Base-by-base conservation (phyloP, 805 yeast species). In the Candida boleticola region DNA sequence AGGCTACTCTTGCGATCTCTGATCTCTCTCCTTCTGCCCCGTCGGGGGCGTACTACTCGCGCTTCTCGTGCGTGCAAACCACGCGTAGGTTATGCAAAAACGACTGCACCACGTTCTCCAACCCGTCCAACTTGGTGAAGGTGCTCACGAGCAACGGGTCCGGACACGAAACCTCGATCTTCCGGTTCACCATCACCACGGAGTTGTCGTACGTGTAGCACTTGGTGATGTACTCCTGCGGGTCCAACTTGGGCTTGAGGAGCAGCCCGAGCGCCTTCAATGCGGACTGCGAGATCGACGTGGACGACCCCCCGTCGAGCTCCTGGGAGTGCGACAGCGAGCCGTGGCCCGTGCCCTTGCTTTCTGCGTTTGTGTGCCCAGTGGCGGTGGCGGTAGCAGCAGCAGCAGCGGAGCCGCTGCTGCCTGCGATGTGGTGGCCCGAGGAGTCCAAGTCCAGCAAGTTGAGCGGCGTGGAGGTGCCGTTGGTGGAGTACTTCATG, bases 121-220 rank as follows among this genome's bases (percentile, higher is more conserved):
- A 60, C 35, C 82, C 76, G 42, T 75, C 83, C 46, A 85, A 64
- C 52, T 84, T 84, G 4, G 85, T 75, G 47, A 79, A 73, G 1
- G 82, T 74, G 38, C 84, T 77, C 29, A 83, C 66, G 40, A 85
- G 57, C 6, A 78, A 71, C 2, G 90, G 90, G 52, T 85, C 92
- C 19, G 85, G 81, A 3, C 83, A 75, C 21, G 79, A 72, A 3
- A 82, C 80, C 44, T 79, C 80, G 18, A 81, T 63, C 43, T 78
- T 80, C 45, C 77, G 82, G 46, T 66, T 63, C 20, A 83, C 80
- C 53, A 79, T 78, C 20, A 83, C 89, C 34, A 83, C 88, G 49
- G 64, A 68, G 32, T 68, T 65, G 44, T 76, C 64, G 56, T 75
- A 83, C 0, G 89, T 83, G 13, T 82, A 63, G 42, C 86, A 79